These are phyloP conservation scores for Fraxinus ornus DNA, from an alignment of 305 asterid species.

Conservation along the genomic window DNA sequence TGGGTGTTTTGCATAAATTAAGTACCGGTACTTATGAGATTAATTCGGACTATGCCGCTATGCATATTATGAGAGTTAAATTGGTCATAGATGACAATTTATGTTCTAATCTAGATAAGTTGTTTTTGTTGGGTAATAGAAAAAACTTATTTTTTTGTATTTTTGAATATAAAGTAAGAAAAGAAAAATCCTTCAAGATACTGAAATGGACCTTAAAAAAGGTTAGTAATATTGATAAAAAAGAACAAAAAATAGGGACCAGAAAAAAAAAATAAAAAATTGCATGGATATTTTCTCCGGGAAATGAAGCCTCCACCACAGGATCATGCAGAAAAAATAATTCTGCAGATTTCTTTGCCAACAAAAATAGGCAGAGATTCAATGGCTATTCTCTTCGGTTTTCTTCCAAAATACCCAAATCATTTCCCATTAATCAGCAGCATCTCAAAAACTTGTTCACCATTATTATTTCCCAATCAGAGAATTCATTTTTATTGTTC, in stretches of 20 bases:
- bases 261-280: background rate
- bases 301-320: constrained; percentile 39
- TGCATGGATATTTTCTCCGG: constrained; percentile 29
- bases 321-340: background rate
- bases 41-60: no score
- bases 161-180: background rate
- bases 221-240: background rate
- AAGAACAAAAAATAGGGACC: background rate
- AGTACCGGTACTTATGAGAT: no score
- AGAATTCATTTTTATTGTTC: constrained; percentile 1
- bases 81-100: background rate
- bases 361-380: constrained; percentile 12
- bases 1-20: no score
- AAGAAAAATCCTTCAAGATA: background rate
- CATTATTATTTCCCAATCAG: constrained; percentile 13
- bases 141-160: background rate
- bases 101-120: no score
- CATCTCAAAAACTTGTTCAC: background rate
- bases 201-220: background rate
- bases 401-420: constrained; percentile 32
- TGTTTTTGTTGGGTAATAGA: background rate
- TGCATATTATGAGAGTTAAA: background rate
- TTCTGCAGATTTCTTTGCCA: constrained; percentile 8
- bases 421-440: background rate
- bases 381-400: constrained; percentile 43